These are phyloP conservation scores for Fusarium burgessii DNA, from an alignment of 2,329 filamentous ascomycete genomes.

Conservation along the genomic window DNA sequence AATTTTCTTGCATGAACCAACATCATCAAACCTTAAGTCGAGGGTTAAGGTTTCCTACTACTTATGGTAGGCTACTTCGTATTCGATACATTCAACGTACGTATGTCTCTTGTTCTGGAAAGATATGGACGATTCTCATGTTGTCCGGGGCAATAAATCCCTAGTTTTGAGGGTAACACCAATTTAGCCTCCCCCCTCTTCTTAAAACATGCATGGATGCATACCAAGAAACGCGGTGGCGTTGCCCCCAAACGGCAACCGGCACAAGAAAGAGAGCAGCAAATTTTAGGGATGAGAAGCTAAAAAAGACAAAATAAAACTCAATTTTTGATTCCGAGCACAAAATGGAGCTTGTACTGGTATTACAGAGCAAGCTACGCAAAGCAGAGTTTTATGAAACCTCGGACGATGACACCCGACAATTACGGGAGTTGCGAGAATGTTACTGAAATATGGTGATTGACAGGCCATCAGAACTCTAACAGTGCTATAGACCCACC, in stretches of 20 bases:
- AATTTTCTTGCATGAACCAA: neutral
- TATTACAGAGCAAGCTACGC: no score
- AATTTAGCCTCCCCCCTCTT: slow-evolving; percentile 11
- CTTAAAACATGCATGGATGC: slow-evolving; percentile 18
- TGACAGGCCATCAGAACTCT: slow-evolving; percentile 23
- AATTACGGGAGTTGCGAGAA: slow-evolving; percentile 13
- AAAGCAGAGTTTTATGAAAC: slow-evolving; percentile 8
- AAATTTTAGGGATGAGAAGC: neutral
- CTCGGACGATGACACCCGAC: slow-evolving; percentile 5
- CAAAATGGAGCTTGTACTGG: neutral
- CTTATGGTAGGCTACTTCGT: slow-evolving; percentile 1
- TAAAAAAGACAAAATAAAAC: slow-evolving; percentile 4
- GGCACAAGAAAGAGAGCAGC: slow-evolving; percentile 11
- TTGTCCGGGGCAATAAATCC: slow-evolving; percentile 32
- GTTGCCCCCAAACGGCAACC: slow-evolving; percentile 25
- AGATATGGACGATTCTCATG: neutral
- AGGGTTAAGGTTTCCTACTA: neutral
- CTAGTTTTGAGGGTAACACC: slow-evolving; percentile 1
- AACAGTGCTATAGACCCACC: slow-evolving; percentile 4
- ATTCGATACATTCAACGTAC: neutral
- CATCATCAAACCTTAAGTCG: slow-evolving; percentile 6
- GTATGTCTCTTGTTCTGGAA: neutral
- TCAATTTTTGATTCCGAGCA: slow-evolving; percentile 20
- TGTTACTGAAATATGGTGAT: slow-evolving; percentile 18
- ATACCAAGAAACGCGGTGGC: slow-evolving; percentile 23